Conservation (phyloP, 2,329 filamentous ascomycete species). For the Bisporella sp. region DNA sequence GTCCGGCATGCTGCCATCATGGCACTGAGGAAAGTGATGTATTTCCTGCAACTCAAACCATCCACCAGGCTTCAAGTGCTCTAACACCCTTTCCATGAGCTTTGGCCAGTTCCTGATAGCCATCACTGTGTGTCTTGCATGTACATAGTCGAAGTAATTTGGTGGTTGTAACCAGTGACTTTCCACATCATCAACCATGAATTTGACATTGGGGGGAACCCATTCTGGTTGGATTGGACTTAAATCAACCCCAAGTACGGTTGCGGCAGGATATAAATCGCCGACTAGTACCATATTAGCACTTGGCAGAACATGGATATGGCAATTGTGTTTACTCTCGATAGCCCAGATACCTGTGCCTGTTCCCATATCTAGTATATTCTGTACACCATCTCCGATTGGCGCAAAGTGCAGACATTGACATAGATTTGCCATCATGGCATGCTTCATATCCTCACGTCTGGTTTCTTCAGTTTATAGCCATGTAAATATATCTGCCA, state of each 20-base stretch:
- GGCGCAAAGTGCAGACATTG: constrained; percentile 12
- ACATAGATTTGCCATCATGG: constrained; percentile 30
- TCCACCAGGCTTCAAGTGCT: constrained; percentile 44
- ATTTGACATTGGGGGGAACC: constrained; percentile 48
- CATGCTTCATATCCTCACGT: constrained; percentile 46
- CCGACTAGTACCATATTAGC: background rate
- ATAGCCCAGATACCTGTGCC: constrained; percentile 36
- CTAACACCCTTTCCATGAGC: constrained; percentile 2
- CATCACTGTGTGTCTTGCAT: constrained; percentile 5
- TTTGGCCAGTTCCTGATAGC: constrained; percentile 7
- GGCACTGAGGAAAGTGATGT: constrained; percentile 40
- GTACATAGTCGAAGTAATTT: constrained; percentile 14
- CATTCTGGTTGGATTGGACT: constrained; percentile 32
- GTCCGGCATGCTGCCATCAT: constrained; percentile 32
- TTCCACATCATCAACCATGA: constrained; percentile 52
- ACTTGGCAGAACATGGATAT: background rate
- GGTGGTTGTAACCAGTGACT: constrained; percentile 42
- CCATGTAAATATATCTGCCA: too few species aligned
- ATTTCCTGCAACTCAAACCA: constrained; percentile 51
- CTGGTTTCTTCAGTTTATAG: background rate
- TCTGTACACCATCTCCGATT: constrained; percentile 21
- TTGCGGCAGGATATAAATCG: constrained; percentile 23
- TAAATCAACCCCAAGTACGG: constrained; percentile 33
- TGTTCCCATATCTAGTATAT: constrained; percentile 33
- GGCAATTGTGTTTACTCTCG: constrained; percentile 54